These are phyloP conservation scores for Coemansia sp. DNA, from an alignment of 192 early-diverging fungal genomes.

Conservation along the genomic window DNA sequence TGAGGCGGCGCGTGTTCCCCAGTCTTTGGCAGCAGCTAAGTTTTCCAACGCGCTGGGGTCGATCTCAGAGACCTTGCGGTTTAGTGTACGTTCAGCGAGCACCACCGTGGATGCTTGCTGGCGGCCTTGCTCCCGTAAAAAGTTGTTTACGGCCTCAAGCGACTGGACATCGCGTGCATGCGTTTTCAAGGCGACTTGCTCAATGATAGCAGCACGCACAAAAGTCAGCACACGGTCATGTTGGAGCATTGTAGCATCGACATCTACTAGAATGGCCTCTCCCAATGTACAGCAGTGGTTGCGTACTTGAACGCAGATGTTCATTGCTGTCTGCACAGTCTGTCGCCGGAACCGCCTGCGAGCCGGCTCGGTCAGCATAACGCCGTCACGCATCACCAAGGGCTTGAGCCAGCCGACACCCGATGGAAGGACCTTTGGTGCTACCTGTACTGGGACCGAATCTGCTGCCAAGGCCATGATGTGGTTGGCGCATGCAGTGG, in stretches of 20 bases:
- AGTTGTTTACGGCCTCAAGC: conserved; percentile 24
- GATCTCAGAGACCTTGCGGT: conserved; percentile 45
- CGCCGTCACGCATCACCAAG: conserved; percentile 47
- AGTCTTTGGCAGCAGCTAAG: conserved; percentile 11
- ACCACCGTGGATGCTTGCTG: conserved; percentile 23
- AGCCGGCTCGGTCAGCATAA: conserved; percentile 30
- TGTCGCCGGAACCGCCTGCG: conserved; percentile 35
- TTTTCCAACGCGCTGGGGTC: conserved; percentile 22
- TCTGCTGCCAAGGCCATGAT: conserved; percentile 23
- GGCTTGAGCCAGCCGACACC: conserved; percentile 53
- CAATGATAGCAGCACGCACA: conserved; percentile 42
- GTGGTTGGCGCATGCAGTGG: conserved; percentile 23
- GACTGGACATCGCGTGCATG: conserved; percentile 26
- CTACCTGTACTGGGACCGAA: conserved; percentile 31
- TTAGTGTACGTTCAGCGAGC: conserved; percentile 48
- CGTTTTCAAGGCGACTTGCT: conserved; percentile 47
- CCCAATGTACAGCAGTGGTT: conserved; percentile 53
- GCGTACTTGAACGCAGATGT: conserved; percentile 47
- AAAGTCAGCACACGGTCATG: conserved; percentile 49
- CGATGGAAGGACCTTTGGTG: conserved; percentile 38
- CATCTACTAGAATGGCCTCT: conserved; percentile 41
- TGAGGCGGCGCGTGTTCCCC: conserved; percentile 10
- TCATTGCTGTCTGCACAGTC: conserved; percentile 42
- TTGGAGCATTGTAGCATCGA: conserved; percentile 50
- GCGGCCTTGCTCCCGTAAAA: conserved; percentile 12